Conservation (phyloP, 768 basidiomycete genomes). For the Melanogaster broomeanus region DNA sequence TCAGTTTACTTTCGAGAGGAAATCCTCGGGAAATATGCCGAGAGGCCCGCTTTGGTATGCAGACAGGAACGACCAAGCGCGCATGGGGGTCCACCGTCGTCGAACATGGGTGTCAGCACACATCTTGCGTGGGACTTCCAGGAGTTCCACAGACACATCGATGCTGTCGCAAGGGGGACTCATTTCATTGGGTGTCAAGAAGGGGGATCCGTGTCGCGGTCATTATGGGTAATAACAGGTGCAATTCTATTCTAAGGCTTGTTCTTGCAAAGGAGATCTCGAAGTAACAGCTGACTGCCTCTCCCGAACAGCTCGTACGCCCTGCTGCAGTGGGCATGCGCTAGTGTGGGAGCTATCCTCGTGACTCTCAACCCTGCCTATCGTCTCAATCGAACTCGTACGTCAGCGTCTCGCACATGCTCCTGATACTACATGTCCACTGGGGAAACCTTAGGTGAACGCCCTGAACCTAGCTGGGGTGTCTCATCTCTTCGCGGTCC, state of each 20-base stretch:
- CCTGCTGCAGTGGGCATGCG: constrained; percentile 82
- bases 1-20: constrained; percentile 60
- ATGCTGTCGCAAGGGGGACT: constrained; percentile 72
- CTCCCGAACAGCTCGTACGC: constrained; percentile 63
- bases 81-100: constrained; percentile 61
- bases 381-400: constrained; percentile 68
- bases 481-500: constrained; percentile 72
- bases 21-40: constrained; percentile 49
- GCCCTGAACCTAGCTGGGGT: constrained; percentile 66
- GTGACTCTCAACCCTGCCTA: constrained; percentile 87
- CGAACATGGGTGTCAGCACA: constrained; percentile 46
- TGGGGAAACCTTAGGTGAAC: constrained; percentile 44
- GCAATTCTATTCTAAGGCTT: constrained; percentile 4
- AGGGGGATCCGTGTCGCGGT: constrained; percentile 79
- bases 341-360: constrained; percentile 80
- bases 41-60: constrained; percentile 65
- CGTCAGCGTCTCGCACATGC: constrained; percentile 16
- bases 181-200: constrained; percentile 64
- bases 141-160: constrained; percentile 67
- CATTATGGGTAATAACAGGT: constrained; percentile 88
- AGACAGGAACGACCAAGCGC: constrained; percentile 55
- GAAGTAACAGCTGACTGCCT: background rate
- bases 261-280: background rate
- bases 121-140: constrained; percentile 74
- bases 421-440: background rate